Percentiles rank a stretch among this genome's conserved stretches.
Conservation (phyloP, 306 rosid genomes). For the Rosa lucieae region DNA sequence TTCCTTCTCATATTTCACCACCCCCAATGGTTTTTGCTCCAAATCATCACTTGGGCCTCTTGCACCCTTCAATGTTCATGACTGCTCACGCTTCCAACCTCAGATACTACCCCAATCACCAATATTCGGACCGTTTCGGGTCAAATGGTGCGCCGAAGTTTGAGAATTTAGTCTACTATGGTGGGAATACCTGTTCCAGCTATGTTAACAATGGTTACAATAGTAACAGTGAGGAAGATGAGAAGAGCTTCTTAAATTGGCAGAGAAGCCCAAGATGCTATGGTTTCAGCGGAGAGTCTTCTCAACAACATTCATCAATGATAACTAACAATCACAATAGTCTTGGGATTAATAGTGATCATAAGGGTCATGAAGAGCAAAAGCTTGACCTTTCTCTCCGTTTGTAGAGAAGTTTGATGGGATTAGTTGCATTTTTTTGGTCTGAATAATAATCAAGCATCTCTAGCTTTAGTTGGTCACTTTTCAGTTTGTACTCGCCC, state of each 20-base stretch:
- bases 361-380: constrained; percentile 38
- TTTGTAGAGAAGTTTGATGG: constrained; percentile 39
- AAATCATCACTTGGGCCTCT: constrained; percentile 34
- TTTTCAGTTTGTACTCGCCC: not conserved
- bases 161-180: constrained; percentile 38
- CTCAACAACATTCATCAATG: constrained; percentile 30
- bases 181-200: constrained; percentile 34
- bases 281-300: constrained; percentile 24
- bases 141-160: constrained; percentile 45
- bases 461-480: not conserved
- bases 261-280: constrained; percentile 37
- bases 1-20: constrained; percentile 26
- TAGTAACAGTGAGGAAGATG: constrained; percentile 37
- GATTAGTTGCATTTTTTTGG: constrained; percentile 6
- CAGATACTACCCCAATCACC: constrained; percentile 35
- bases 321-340: constrained; percentile 18
- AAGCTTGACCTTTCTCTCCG: constrained; percentile 82
- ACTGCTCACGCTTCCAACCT: constrained; percentile 55
- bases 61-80: constrained; percentile 49
- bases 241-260: constrained; percentile 41
- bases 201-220: constrained; percentile 6
- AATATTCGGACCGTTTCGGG: constrained; percentile 40
- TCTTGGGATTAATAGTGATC: constrained; percentile 27
- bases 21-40: constrained; percentile 44
- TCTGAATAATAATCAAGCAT: not conserved